Base-by-base conservation (phyloP, 2,329 filamentous ascomycete species). In the Chaetothyriales sp. region DNA sequence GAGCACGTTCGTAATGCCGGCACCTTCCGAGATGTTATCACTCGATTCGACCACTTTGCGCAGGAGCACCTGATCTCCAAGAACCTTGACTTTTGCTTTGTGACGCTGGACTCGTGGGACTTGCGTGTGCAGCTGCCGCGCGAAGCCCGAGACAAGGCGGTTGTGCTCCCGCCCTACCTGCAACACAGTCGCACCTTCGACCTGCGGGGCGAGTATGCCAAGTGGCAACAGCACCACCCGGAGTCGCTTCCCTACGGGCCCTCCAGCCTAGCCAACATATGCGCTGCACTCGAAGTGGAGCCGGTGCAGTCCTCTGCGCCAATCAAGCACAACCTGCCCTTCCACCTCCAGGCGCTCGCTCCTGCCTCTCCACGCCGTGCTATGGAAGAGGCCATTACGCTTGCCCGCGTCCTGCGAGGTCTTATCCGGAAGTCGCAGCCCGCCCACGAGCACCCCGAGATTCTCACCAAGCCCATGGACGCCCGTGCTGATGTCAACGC, bases 111-210 rank as follows among this genome's bases (percentile, higher is more conserved):
- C 69, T 89, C 90, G 45, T 98, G 92, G 92, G 92, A 98, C 67
- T 81, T 98, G 54, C 87, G 92, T 61, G 92, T 98, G 52, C 92
- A 98, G 75, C 79, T 98, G 65, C 92, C 92, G 46, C 86, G 92
- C 57, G 92, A 98, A 73, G 92, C 92, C 64, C 86, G 92, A 63
- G 92, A 98, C 73, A 98, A 98, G 77, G 85, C 89, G 59, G 92
- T 96, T 43, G 92, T 96, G 48, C 79, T 98, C 36, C 92, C 92
- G 19, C 85, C 90, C 8, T 98, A 98, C 68, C 79, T 98, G 53
- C 92, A 98, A 73, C 92, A 98, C 73, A 95, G 92, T 42, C 83
- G 92, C 54, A 95, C 90, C 52, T 98, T 96, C 66, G 92, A 96
- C 66, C 79, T 98, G 52, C 85, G 92, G 57, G 94, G 88, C 63